phyloP scores from a whole-genome alignment of 1,139 yeast species.

The Geotrichum candidum region DNA sequence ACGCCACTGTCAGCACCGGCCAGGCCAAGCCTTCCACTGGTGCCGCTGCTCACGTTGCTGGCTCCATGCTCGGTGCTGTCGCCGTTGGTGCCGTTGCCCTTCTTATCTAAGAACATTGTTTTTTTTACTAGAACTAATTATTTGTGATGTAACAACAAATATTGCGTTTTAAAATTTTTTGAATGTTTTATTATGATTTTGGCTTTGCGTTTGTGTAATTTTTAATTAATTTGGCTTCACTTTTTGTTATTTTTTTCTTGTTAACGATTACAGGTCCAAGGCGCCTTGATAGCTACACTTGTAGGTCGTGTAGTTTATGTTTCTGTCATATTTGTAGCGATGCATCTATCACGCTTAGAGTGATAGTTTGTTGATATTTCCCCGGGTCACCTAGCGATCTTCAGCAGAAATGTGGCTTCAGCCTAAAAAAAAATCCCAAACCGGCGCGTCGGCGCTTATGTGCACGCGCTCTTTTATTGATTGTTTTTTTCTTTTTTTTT shows the following conservation, averaged over 20 bases:
- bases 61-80: constrained; percentile 27
- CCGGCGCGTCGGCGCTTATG: no score
- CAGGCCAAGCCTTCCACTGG: constrained; percentile 21
- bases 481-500: no score
- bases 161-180: background rate
- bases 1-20: constrained; percentile 13
- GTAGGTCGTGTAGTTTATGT: no score
- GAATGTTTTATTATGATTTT: background rate
- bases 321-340: no score
- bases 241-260: background rate
- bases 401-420: no score
- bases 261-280: no score
- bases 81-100: constrained; percentile 25
- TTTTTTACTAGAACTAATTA: background rate
- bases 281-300: no score
- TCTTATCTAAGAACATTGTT: constrained; percentile 21
- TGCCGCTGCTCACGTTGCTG: constrained; percentile 26
- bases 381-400: no score
- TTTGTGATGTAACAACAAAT: background rate
- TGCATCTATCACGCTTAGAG: no score
- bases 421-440: no score
- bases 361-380: no score
- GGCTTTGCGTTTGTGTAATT: background rate
- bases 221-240: constrained; percentile 5
- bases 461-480: no score